These are phyloP conservation scores for Pythium biforme DNA, from an alignment of 352 stramenopile species.

Conservation along the genomic window DNA sequence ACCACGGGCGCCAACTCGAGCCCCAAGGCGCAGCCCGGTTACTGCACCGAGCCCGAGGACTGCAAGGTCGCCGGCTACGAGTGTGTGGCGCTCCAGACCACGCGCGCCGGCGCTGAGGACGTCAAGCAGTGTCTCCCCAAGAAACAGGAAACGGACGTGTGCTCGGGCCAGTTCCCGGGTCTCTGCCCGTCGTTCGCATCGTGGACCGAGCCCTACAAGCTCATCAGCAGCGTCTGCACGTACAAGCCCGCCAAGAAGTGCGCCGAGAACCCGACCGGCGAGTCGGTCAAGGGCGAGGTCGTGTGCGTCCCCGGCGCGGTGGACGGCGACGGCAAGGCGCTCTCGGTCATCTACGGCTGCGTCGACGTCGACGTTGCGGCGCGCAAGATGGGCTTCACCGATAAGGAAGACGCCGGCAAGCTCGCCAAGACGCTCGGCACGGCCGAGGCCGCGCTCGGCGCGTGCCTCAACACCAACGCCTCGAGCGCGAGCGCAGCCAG, in stretches of 20 bases:
- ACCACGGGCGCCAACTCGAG: slow-evolving; percentile 4
- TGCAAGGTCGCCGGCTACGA: slow-evolving; percentile 69
- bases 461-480: slow-evolving; percentile 50
- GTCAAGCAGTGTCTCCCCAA: slow-evolving; percentile 78
- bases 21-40: slow-evolving; percentile 27
- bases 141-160: slow-evolving; percentile 54
- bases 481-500: slow-evolving; percentile 36
- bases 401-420: slow-evolving; percentile 44
- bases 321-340: slow-evolving; percentile 36
- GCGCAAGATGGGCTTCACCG: slow-evolving; percentile 55
- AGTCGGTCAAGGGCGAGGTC: slow-evolving; percentile 52
- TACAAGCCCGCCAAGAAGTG: slow-evolving; percentile 75
- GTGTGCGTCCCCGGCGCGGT: slow-evolving; percentile 50
- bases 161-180: slow-evolving; percentile 58
- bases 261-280: slow-evolving; percentile 31
- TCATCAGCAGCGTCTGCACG: slow-evolving; percentile 76
- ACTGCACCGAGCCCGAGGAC: slow-evolving; percentile 26
- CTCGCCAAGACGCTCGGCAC: slow-evolving; percentile 53
- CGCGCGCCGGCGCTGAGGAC: slow-evolving; percentile 45
- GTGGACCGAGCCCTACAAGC: slow-evolving; percentile 63
- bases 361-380: slow-evolving; percentile 58
- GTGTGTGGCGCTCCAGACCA: slow-evolving; percentile 73
- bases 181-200: slow-evolving; percentile 72
- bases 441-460: slow-evolving; percentile 37
- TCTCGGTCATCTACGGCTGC: slow-evolving; percentile 72